Base-by-base conservation (phyloP, 176 grass and related monocot species). In the Eragrostis curvula region DNA sequence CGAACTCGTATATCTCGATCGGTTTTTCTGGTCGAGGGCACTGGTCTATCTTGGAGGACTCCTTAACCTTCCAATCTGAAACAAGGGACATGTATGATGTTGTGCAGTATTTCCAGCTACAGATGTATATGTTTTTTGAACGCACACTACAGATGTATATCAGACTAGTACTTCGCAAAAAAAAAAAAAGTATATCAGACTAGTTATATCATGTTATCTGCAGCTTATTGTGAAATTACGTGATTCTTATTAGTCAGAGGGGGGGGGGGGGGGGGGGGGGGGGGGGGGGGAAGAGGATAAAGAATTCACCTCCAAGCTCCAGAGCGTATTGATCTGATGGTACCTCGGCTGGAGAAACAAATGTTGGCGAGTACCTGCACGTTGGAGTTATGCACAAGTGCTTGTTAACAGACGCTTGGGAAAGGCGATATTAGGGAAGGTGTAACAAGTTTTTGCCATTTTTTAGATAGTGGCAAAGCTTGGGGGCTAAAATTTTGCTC, bases 1-100 rank as follows among this genome's bases (percentile, higher is more conserved):
- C 92, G 85, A 98, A 98, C 71, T 98, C 96, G 71, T 98, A 95
- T 73, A 98, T 93, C 83, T 98, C 96, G 10, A 98, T 89, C 45
- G 96, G 92, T 30, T 95, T 98, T 62, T 88, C 87, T 32, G 96
- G 92, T 12, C 90, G 84, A 25, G 91, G 82, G 66, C 90, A 94
- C 83, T 93, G 84, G 42, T 47, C 81, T 49, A 84, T 42, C 45
- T 98, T 98, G 60, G 92, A 98, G 21, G 93, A 84, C 63, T 98
- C 96, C 80, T 98, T 98, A 68, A 98, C 69, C 84, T 91, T 95
- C 24, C 76, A 50, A 88, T 84, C 96, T 98, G 71, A 68, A 68
- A 87, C 3, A 27, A 70, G 9, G 53, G 52, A 81, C 32, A 43
- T 44, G 20, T 27, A 40, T 53, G 56, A 42, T 43, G 20, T 41